Conservation (phyloP, 1,284 basidiomycete species). For the Heterobasidion occidentale region DNA sequence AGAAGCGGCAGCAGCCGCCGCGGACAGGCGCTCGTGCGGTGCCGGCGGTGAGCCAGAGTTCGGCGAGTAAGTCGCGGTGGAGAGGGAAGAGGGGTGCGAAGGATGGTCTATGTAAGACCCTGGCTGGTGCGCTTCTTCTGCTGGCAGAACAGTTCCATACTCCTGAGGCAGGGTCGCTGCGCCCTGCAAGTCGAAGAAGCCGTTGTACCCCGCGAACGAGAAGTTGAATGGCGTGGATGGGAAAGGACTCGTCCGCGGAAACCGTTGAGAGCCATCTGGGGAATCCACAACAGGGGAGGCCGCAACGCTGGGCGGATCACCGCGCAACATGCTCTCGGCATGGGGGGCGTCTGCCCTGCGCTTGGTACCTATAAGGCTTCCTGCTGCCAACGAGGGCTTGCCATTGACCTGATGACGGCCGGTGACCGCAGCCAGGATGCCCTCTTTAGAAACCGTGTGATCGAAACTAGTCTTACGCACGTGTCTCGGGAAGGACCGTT, state of each 20-base stretch:
- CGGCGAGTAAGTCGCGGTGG: conserved; percentile 30
- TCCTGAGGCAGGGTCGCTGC: conserved; percentile 14
- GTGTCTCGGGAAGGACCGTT: conserved; percentile 66
- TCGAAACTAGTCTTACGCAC: conserved; percentile 91
- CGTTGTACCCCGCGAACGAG: conserved; percentile 60
- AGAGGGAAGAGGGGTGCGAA: conserved; percentile 21
- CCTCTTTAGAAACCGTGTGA: conserved; percentile 72
- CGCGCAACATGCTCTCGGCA: conserved; percentile 67
- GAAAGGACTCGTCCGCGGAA: conserved; percentile 41
- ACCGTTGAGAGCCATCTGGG: conserved; percentile 16
- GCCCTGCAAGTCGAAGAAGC: conserved; percentile 48
- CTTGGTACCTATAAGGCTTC: conserved; percentile 54
- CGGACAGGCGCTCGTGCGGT: conserved; percentile 44
- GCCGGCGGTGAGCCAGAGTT: conserved; percentile 27
- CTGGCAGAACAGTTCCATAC: conserved; percentile 11
- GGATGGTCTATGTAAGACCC: conserved; percentile 3
- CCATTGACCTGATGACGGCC: conserved; percentile 77
- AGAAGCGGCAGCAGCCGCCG: conserved; percentile 55
- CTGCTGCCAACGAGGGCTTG: conserved; percentile 31
- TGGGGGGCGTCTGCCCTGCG: conserved; percentile 70
- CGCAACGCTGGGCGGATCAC: conserved; percentile 60
- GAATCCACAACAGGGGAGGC: conserved; percentile 16
- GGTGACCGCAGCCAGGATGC: conserved; percentile 45
- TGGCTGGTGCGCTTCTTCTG: conserved; percentile 5
- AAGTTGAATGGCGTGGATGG: conserved; percentile 75